These are phyloP conservation scores for Globisporangium spiculum DNA, from an alignment of 352 stramenopile species.

Conservation along the genomic window DNA sequence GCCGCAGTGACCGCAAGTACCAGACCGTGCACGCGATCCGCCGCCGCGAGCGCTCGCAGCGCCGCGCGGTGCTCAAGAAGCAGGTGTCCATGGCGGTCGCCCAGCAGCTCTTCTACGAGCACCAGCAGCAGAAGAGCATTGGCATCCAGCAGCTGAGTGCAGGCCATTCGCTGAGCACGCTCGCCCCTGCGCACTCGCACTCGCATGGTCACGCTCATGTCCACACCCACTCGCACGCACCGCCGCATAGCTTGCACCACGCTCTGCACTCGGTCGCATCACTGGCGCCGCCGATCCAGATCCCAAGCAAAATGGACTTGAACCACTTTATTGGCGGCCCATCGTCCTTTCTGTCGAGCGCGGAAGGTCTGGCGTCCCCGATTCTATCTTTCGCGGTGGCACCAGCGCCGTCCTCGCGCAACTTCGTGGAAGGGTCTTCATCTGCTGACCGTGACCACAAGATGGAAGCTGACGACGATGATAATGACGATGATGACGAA, in stretches of 20 bases:
- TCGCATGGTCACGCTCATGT: not conserved
- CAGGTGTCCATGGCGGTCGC: slow-evolving; percentile 78
- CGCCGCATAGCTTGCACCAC: not conserved
- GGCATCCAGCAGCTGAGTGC: slow-evolving; percentile 34
- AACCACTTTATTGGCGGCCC: slow-evolving; percentile 11
- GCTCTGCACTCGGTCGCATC: slow-evolving; percentile 8
- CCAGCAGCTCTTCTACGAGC: slow-evolving; percentile 77
- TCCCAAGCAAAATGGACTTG: slow-evolving; percentile 29
- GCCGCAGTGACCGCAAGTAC: slow-evolving; percentile 83
- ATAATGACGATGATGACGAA: slow-evolving; percentile 1
- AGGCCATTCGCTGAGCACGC: slow-evolving; percentile 12
- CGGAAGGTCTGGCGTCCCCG: slow-evolving; percentile 25
- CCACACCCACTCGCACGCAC: not conserved
- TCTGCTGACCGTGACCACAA: slow-evolving; percentile 3
- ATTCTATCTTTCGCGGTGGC: slow-evolving; percentile 30
- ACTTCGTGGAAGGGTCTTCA: not conserved
- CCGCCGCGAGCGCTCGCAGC: slow-evolving; percentile 73
- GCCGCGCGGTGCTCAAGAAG: slow-evolving; percentile 75
- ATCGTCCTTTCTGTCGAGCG: slow-evolving; percentile 23
- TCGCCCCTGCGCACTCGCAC: slow-evolving; percentile 10
- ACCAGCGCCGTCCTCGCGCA: slow-evolving; percentile 9
- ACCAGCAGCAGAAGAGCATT: slow-evolving; percentile 74
- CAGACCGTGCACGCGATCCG: slow-evolving; percentile 81
- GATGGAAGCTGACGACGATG: not conserved
- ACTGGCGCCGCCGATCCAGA: slow-evolving; percentile 44